Evolutionary conservation across 306 rosid genomes (phyloP), one percentile per base, ranked within the genome.

Genomic region (Cucumis hystrix): DNA sequence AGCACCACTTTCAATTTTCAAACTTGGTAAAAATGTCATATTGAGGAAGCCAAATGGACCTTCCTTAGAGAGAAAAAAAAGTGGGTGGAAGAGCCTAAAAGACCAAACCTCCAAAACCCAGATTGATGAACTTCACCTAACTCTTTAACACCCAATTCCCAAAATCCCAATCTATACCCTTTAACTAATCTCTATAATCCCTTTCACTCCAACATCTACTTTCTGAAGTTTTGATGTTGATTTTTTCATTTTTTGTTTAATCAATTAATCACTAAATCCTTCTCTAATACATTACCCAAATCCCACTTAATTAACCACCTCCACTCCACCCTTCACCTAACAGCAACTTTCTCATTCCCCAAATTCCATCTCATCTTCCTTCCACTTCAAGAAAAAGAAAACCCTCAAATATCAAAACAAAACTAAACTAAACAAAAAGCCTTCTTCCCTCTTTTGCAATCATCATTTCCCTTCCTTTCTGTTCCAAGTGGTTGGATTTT

Each of bases 361-460:
- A 33, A 63, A 30, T 35, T 33, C 45, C 21, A 54, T 60, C 66
- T 60, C n/a, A 40, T 67, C 74, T 67, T 67, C 74, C 74, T 67
- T 67, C 74, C 74, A 67, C 74, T 67, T 41, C 10, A 67, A 67
- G 74, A 40, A 67, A 67, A 67, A 67, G 54, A 40, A 10, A 67
- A 33, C 37, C 37, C 74, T 17, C 55, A 66, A 16, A 37, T 20
- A 7, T 28, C 37, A 61, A 61, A 12, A 23, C 64, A 59, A 23
- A 57, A 57, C 60, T 1, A 59, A 60, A 60, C 37, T 5, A 60
- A n/a, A n/a, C 60, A 17, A 25, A 61, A 61, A 47, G 11, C 54
- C 54, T 47, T 47, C 57, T 15, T 37, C 7, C 35, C 35, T 9
- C 18, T n/a, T 68, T 43, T 68, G 55, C 74, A 70, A 70, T 70